Evolutionary conservation across 108 stramenopile genomes (phyloP).

Genomic region (Fragilaria crotonensis): DNA sequence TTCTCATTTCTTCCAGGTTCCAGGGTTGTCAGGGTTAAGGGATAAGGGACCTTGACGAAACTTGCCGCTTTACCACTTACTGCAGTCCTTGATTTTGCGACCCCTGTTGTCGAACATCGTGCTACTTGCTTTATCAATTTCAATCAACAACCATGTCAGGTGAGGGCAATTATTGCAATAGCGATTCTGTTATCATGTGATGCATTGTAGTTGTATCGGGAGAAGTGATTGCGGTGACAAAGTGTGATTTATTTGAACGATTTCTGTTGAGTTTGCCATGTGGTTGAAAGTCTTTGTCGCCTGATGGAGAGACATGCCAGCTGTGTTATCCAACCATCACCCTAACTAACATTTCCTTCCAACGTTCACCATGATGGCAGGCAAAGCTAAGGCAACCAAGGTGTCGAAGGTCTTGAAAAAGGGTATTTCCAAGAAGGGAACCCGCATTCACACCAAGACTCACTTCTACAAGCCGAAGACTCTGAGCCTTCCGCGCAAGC

Average conservation of each 20-base stretch:
- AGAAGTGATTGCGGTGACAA: too few relatives aligned
- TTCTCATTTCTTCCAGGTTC: too few relatives aligned
- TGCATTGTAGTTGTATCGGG: not conserved
- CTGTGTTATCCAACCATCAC: not conserved
- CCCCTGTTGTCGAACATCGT: too few relatives aligned
- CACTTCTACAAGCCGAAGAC: slow-evolving; percentile 99
- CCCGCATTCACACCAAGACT: slow-evolving; percentile 96
- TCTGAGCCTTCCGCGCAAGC: slow-evolving; percentile 73
- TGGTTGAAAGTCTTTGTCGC: not conserved
- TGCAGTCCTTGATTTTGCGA: too few relatives aligned
- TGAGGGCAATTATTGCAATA: not conserved
- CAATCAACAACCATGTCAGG: slow-evolving; percentile 1
- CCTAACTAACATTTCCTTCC: not conserved
- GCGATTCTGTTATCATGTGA: not conserved
- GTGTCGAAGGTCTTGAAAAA: slow-evolving; percentile 88
- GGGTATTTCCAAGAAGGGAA: slow-evolving; percentile 92
- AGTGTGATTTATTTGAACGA: not conserved
- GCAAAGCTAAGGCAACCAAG: slow-evolving; percentile 73
- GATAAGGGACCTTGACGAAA: too few relatives aligned
- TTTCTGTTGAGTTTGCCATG: not conserved
- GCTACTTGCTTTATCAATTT: not conserved
- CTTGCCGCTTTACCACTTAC: too few relatives aligned
- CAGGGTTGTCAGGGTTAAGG: too few relatives aligned
- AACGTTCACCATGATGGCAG: not conserved
- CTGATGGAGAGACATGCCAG: not conserved